A percentile compares a stretch with the other conserved stretches of the same genome.
Conservation (phyloP, 1,139 yeast genomes). For the Hansenula sp. region DNA sequence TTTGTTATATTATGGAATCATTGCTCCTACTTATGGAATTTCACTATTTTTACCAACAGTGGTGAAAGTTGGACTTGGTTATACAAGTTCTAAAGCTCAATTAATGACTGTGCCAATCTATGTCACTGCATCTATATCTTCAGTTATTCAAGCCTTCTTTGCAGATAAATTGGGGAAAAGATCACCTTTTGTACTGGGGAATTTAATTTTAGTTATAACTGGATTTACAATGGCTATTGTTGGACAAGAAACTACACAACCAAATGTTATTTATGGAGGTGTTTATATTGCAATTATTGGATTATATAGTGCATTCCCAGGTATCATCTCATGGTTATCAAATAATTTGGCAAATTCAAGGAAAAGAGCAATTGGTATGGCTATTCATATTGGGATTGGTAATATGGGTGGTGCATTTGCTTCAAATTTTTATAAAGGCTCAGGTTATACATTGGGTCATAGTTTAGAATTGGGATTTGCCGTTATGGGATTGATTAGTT, state of each 20-base stretch:
- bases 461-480: constrained; percentile 13
- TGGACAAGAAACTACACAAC: constrained; percentile 13
- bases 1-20: constrained; percentile 15
- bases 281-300: background rate
- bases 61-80: constrained; percentile 25
- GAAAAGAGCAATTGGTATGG: constrained; percentile 37
- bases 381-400: constrained; percentile 37
- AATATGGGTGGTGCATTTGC: constrained; percentile 36
- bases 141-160: constrained; percentile 28
- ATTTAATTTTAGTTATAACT: constrained; percentile 25
- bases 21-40: constrained; percentile 22
- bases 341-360: constrained; percentile 21
- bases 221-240: constrained; percentile 32
- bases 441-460: constrained; percentile 13
- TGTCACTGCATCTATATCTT: constrained; percentile 28
- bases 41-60: constrained; percentile 27
- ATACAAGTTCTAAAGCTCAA: constrained; percentile 27
- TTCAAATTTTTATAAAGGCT: constrained; percentile 21
- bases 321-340: background rate
- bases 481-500: constrained; percentile 12
- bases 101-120: constrained; percentile 34
- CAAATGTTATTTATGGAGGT: background rate
- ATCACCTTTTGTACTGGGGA: constrained; percentile 30
- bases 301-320: background rate
- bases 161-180: constrained; percentile 30